These are phyloP conservation scores for Solanum commersonii DNA, from an alignment of 257 asterid genomes.

Conservation along the genomic window DNA sequence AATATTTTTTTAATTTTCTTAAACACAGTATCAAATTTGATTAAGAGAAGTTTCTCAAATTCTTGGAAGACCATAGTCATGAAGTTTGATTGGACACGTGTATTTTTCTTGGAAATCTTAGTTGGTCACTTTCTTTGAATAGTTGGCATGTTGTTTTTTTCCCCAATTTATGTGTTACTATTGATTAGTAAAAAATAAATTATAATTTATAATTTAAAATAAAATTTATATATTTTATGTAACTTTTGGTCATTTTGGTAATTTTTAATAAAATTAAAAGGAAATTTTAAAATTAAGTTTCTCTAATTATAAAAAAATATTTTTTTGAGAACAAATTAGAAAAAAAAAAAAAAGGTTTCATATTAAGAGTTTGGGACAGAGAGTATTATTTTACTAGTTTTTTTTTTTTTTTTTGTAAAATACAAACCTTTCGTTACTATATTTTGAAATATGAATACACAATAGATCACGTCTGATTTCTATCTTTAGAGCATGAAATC, in stretches of 20 bases:
- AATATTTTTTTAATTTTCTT: no score
- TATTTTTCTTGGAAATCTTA: background rate
- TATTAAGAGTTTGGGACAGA: background rate
- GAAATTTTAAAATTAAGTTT: background rate
- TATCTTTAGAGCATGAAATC: background rate
- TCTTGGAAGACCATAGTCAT: background rate
- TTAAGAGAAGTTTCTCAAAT: background rate
- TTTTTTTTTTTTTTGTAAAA: background rate
- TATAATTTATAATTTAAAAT: background rate
- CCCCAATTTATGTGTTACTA: no score
- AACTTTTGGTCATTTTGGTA: no score
- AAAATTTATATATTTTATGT: background rate
- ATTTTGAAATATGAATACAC: background rate
- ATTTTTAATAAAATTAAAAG: background rate
- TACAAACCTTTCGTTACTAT: background rate
- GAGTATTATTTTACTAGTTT: background rate
- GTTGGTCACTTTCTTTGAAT: background rate
- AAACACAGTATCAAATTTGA: background rate
- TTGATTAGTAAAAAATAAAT: background rate
- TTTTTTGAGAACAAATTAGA: no score
- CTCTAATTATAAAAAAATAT: background rate
- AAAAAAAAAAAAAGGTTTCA: no score
- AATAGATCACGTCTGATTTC: background rate
- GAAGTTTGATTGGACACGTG: background rate
- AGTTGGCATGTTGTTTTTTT: background rate